phyloP scores from a whole-genome alignment of 1,284 basidiomycete species.

The Omphalotus olearius region DNA sequence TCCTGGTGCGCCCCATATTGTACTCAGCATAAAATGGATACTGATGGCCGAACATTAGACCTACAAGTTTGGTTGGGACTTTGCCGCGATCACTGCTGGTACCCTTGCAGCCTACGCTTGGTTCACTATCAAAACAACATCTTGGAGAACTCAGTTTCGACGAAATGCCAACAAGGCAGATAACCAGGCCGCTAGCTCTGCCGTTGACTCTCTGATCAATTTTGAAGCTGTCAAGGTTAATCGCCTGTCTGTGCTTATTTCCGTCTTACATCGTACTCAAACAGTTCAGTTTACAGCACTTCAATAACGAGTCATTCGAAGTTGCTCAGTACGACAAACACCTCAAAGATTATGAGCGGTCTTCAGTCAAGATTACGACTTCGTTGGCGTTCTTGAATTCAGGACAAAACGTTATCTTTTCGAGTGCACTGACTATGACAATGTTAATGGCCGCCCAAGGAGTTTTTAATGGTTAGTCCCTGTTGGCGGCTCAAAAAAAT shows the following conservation, averaged over 20 bases:
- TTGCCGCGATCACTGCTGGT: conserved; percentile 84
- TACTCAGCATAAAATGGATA: neutral
- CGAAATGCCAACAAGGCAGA: conserved; percentile 95
- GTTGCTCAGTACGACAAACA: conserved; percentile 91
- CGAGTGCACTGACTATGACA: conserved; percentile 86
- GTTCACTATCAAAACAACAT: conserved; percentile 95
- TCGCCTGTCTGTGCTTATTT: neutral
- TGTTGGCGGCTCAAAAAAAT: conserved; percentile 1
- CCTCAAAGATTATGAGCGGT: conserved; percentile 84
- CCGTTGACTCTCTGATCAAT: conserved; percentile 95
- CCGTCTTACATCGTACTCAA: conserved; percentile 7
- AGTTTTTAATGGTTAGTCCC: conserved; percentile 76
- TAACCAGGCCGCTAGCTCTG: conserved; percentile 91
- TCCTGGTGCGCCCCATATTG: conserved; percentile 57
- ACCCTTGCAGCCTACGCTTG: conserved; percentile 93
- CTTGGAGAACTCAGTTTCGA: conserved; percentile 94
- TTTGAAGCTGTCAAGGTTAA: conserved; percentile 95
- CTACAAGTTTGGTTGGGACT: conserved; percentile 97
- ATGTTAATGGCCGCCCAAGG: conserved; percentile 98
- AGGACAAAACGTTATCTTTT: conserved; percentile 96
- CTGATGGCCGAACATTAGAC: conserved; percentile 46
- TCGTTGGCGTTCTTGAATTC: conserved; percentile 93
- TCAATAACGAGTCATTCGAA: conserved; percentile 96
- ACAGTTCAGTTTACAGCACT: conserved; percentile 57
- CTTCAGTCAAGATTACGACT: conserved; percentile 93